A percentile compares a stretch with the other conserved stretches of the same genome.
Evolutionary conservation across 805 yeast species (phyloP).

Genomic region (Saturnispora saitoi): DNA sequence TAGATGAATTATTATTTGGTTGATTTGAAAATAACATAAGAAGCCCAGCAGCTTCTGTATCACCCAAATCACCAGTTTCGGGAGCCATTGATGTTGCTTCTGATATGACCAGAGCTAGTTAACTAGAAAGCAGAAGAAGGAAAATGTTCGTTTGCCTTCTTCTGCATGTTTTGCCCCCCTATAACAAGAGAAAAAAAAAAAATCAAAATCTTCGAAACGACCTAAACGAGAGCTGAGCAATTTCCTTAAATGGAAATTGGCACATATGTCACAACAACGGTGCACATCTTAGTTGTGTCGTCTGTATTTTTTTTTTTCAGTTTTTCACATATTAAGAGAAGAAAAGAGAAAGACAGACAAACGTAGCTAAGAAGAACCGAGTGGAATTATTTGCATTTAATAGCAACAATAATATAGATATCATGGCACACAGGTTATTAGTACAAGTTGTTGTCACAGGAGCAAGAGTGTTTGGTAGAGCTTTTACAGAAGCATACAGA

Average conservation of each 20-base stretch:
- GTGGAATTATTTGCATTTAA: no score
- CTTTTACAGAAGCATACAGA: constrained; percentile 92
- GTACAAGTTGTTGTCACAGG: constrained; percentile 90
- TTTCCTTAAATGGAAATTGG: neutral
- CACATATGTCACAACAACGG: no score
- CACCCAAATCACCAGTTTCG: constrained; percentile 17
- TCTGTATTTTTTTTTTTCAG: no score
- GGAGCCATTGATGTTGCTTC: neutral
- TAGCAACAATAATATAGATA: neutral
- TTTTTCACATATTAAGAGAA: no score
- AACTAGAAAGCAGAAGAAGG: neutral
- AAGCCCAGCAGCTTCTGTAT: constrained; percentile 33
- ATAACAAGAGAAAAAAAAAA: neutral
- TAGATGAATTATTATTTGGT: constrained; percentile 12
- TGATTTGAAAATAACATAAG: constrained; percentile 32
- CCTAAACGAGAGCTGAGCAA: neutral
- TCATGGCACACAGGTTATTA: constrained; percentile 80
- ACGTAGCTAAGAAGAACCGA: no score
- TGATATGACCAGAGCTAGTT: no score
- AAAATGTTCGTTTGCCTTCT: neutral
- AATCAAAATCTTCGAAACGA: neutral
- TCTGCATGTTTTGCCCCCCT: neutral
- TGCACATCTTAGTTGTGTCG: no score
- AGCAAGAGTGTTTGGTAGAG: constrained; percentile 91
- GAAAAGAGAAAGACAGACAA: no score